Base-by-base conservation (phyloP, 139 green algal genomes). In the Auxenochlorella protothecoides region DNA sequence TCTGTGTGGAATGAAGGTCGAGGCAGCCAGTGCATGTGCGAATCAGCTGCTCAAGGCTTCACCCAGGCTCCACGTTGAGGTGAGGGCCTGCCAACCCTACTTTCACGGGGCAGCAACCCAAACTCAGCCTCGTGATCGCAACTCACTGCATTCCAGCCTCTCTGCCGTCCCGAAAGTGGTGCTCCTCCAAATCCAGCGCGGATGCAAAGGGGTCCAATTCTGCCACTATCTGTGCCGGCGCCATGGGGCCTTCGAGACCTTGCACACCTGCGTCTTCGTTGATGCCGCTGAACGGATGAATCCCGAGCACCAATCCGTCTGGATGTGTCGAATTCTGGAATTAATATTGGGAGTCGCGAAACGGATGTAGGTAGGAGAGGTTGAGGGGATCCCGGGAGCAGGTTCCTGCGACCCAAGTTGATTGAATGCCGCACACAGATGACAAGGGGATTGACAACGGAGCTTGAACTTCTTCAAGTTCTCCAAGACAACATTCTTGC, bases 161-260 rank as follows among this genome's bases (percentile, higher is more conserved):
- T 51, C 66, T 73, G 13, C 85, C 85, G 16, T 87, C 78, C 10
- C 68, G 54, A 5, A 82, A 76, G 55, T 86, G 79, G 5, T 63
- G 63, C 65, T 87, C 74, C 63, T 89, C 80, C 3, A 89, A 63
- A 53, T 76, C 27, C 5, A 79, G 13, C 0, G 76, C 72, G 3
- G 69, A 72, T 53, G 83, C 80, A 61, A 86, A 89, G 2, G 81
- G 53, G 74, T 89, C 84, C 5, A 55, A 72, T 72, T 63, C 63
- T 65, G 16, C 51, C 27, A 2, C 7, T 68, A 13, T 7, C 15
- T 53, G 16, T 59, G 55, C 13, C 69, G 54, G 5, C 12, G 54
- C 27, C 27, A 44, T 44, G 27, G 1, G 27, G 27, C 27, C 27
- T 44, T 44, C 27, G 27, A 44, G 27, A 44, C 27, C 27, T 44